A percentile compares a stretch with the other conserved stretches of the same genome.
Evolutionary conservation across 2,329 filamentous ascomycete genomes (phyloP).

Genomic region (Aspergillus ruber): DNA sequence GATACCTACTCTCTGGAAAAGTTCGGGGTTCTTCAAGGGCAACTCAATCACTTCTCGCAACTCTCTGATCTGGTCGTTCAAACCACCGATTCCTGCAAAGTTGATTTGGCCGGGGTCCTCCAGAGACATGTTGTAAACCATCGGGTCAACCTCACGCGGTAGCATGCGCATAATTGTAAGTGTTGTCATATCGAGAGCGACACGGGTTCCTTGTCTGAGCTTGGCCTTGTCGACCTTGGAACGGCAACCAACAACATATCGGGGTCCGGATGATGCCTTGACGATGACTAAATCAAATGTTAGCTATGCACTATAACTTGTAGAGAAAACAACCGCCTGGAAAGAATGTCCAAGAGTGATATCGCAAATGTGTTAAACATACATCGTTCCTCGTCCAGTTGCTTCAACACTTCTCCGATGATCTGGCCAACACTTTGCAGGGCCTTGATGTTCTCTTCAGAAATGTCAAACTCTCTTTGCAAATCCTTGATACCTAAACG

Average conservation of each 20-base stretch:
- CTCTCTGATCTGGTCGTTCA: conserved; percentile 98
- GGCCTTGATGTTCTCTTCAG: conserved; percentile 99
- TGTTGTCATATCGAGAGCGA: conserved; percentile 98
- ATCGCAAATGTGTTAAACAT: conserved; percentile 33
- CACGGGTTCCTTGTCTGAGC: conserved; percentile 95
- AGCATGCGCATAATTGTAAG: conserved; percentile 99
- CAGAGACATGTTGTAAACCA: conserved; percentile 99
- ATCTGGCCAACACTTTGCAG: conserved; percentile 98
- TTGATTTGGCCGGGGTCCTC: conserved; percentile 97
- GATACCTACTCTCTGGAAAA: conserved; percentile 94
- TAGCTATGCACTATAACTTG: background rate
- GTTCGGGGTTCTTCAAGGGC: conserved; percentile 95
- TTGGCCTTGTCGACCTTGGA: conserved; percentile 97
- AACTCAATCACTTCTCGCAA: conserved; percentile 95
- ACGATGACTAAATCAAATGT: conserved; percentile 67
- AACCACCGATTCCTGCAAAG: conserved; percentile 92
- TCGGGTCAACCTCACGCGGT: conserved; percentile 91
- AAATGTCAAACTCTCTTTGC: conserved; percentile 91
- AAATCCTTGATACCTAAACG: conserved; percentile 93
- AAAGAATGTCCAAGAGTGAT: background rate
- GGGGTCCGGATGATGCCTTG: conserved; percentile 91
- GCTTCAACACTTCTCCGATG: conserved; percentile 97
- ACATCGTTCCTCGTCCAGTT: conserved; percentile 98
- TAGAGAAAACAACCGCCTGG: background rate
- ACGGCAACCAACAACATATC: conserved; percentile 96